Conservation (phyloP, 2,329 filamentous ascomycete species). For the Emmonsiellopsis sp. region DNA sequence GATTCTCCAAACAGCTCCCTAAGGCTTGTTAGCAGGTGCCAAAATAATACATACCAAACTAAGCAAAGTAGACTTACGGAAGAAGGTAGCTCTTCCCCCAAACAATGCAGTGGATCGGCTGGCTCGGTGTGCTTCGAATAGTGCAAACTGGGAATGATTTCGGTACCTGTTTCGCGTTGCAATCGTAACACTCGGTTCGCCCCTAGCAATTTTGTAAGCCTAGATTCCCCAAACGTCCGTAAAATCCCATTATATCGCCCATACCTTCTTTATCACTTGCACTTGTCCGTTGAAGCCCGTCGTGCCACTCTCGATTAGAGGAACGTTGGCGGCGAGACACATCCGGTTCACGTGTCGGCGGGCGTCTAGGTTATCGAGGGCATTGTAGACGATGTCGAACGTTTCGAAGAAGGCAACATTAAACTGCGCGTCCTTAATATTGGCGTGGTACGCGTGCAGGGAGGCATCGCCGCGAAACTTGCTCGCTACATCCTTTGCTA, state of each 20-base stretch:
- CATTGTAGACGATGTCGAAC: constrained; percentile 89
- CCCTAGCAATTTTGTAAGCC: constrained; percentile 38
- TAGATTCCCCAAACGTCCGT: constrained; percentile 2
- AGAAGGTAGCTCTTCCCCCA: constrained; percentile 97
- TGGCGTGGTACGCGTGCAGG: constrained; percentile 82
- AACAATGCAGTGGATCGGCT: constrained; percentile 97
- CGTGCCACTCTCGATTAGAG: constrained; percentile 90
- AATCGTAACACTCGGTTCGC: constrained; percentile 92
- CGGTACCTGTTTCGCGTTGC: constrained; percentile 76
- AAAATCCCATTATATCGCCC: neutral
- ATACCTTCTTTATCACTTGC: constrained; percentile 80
- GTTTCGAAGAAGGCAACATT: constrained; percentile 76
- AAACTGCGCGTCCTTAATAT: constrained; percentile 87
- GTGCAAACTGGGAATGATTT: constrained; percentile 96
- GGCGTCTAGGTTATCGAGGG: constrained; percentile 89
- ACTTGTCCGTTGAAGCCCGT: constrained; percentile 98
- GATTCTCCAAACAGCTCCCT: constrained; percentile 84
- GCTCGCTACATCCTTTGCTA: constrained; percentile 84
- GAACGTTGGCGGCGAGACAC: constrained; percentile 85
- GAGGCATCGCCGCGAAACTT: constrained; percentile 83
- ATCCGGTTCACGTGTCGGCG: constrained; percentile 93
- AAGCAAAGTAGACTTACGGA: constrained; percentile 41
- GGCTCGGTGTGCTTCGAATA: constrained; percentile 89
- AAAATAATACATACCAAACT: neutral
- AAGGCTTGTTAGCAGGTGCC: constrained; percentile 17